Evolutionary conservation across 83 land plant genomes (phyloP).

Genomic region (Larix sibirica): DNA sequence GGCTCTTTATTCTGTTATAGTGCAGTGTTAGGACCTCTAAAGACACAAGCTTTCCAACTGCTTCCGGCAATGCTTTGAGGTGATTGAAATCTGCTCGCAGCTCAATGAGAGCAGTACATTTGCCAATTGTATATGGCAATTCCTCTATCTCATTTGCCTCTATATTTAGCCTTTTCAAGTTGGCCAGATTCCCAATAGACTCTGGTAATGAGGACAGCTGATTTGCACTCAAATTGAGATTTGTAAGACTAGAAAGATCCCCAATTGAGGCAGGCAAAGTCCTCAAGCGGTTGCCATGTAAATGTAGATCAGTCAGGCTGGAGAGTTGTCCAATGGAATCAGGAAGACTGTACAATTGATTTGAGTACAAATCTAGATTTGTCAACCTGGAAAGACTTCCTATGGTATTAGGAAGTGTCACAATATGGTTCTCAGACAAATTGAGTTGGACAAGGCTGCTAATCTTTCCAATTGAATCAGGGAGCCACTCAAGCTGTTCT

Average conservation of each 20-base stretch:
- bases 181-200: constrained; percentile 59
- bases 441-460: constrained; percentile 41
- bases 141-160: constrained; percentile 79
- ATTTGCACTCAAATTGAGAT: constrained; percentile 65
- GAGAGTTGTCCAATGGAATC: constrained; percentile 65
- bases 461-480: constrained; percentile 66
- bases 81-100: constrained; percentile 69
- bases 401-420: constrained; percentile 38
- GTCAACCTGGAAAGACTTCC: constrained; percentile 43
- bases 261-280: constrained; percentile 63
- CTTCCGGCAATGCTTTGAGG: constrained; percentile 87
- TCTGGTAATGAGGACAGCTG: constrained; percentile 57
- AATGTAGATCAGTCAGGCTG: constrained; percentile 43
- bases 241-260: constrained; percentile 43
- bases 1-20: constrained; percentile 57
- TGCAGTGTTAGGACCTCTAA: constrained; percentile 56
- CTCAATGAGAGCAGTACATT: constrained; percentile 68
- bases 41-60: constrained; percentile 63
- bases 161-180: constrained; percentile 53
- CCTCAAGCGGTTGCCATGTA: constrained; percentile 55
- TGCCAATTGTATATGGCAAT: constrained; percentile 75
- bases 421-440: constrained; percentile 57
- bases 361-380: constrained; percentile 55
- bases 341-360: constrained; percentile 43
- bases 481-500: constrained; percentile 58